A percentile compares a stretch with the other conserved stretches of the same genome.
Conservation (phyloP, 2,329 filamentous ascomycete species). For the Penicillium sp. region DNA sequence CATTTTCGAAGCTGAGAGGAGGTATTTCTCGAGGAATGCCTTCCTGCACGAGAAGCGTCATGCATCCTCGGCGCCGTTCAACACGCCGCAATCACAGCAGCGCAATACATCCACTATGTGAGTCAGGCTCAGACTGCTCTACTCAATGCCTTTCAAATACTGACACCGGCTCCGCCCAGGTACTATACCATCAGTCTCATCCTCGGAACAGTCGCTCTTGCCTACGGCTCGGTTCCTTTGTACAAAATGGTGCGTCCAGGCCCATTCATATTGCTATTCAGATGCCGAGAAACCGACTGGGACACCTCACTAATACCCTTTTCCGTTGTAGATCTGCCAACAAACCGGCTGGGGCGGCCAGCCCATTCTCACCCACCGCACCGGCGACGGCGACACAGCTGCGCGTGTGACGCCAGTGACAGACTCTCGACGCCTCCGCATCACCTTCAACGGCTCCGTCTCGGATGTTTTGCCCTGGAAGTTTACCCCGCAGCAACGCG, state of each 20-base stretch:
- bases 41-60: conserved; percentile 26
- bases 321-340: conserved; percentile 45
- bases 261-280: not conserved
- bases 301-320: not conserved
- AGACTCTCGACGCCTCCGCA: conserved; percentile 77
- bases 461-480: conserved; percentile 97
- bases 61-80: conserved; percentile 33
- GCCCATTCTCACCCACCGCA: conserved; percentile 76
- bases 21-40: conserved; percentile 36
- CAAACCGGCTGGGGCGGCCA: conserved; percentile 80
- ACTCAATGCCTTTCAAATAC: not conserved
- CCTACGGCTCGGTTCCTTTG: conserved; percentile 65
- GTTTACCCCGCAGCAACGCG: conserved; percentile 92
- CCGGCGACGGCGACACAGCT: conserved; percentile 66
- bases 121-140: conserved; percentile 13
- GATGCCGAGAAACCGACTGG: not conserved
- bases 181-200: conserved; percentile 64
- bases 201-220: conserved; percentile 61
- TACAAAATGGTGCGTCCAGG: conserved; percentile 60
- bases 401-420: conserved; percentile 77
- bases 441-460: conserved; percentile 94
- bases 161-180: conserved; percentile 36
- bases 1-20: conserved; percentile 24
- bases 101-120: conserved; percentile 59
- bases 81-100: conserved; percentile 37